Evolutionary conservation across 140 eudicot species (phyloP).

Genomic region (Flaveria floridana): DNA sequence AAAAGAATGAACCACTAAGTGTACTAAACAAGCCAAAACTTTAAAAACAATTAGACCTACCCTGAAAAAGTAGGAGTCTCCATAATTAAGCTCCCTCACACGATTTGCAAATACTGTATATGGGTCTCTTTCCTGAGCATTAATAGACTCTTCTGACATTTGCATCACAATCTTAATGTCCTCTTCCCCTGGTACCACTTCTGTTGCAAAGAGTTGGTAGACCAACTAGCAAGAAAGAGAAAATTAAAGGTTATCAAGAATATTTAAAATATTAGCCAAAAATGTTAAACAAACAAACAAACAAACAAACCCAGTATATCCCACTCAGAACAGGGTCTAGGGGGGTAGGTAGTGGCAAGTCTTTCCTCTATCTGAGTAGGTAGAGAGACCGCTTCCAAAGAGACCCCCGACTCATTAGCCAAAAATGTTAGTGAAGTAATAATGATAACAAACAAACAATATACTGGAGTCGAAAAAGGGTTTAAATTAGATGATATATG

Average conservation of each 20-base stretch:
- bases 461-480: background rate
- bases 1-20: slow-evolving; percentile 3
- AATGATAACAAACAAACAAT: slow-evolving; percentile 3
- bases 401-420: too few relatives aligned
- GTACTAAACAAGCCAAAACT: slow-evolving; percentile 1
- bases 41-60: slow-evolving; percentile 36
- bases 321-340: too few relatives aligned
- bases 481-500: background rate
- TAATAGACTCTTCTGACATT: slow-evolving; percentile 90
- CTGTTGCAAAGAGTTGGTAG: slow-evolving; percentile 80
- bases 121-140: slow-evolving; percentile 99
- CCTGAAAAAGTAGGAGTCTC: slow-evolving; percentile 81
- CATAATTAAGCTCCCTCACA: slow-evolving; percentile 88
- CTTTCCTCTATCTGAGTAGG: too few relatives aligned
- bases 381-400: too few relatives aligned
- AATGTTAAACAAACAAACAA: too few relatives aligned
- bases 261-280: background rate
- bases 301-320: too few relatives aligned
- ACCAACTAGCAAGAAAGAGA: slow-evolving; percentile 54
- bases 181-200: slow-evolving; percentile 76
- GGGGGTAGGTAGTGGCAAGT: too few relatives aligned
- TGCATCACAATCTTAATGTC: slow-evolving; percentile 87
- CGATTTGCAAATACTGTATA: slow-evolving; percentile 84
- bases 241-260: slow-evolving; percentile 16
- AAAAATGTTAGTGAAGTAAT: background rate